Percentiles rank a stretch among this genome's conserved stretches.
These are phyloP conservation scores for Aspergillus jensenii DNA, from an alignment of 2,329 filamentous ascomycete species.

Conservation along the genomic window DNA sequence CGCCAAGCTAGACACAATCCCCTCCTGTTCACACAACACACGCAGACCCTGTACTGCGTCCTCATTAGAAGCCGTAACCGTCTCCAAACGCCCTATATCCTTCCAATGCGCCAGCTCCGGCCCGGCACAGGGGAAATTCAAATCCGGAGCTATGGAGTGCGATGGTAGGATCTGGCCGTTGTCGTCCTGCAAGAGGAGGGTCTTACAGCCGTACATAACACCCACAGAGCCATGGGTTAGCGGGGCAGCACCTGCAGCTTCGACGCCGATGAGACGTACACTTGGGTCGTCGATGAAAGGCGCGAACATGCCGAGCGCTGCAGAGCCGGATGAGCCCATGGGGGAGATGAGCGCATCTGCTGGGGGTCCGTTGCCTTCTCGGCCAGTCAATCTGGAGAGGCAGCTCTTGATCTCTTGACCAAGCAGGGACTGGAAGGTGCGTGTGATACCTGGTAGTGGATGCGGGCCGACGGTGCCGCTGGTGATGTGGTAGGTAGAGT, in stretches of 20 bases:
- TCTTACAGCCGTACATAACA: slow-evolving; percentile 91
- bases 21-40: slow-evolving; percentile 80
- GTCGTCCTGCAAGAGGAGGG: slow-evolving; percentile 86
- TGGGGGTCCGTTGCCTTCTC: slow-evolving; percentile 62
- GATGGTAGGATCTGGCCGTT: slow-evolving; percentile 89
- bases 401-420: slow-evolving; percentile 88
- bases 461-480: slow-evolving; percentile 94
- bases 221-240: slow-evolving; percentile 80
- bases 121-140: slow-evolving; percentile 94
- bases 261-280: slow-evolving; percentile 86
- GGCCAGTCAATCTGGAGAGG: slow-evolving; percentile 72
- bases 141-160: slow-evolving; percentile 87
- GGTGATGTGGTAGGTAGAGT: slow-evolving; percentile 94
- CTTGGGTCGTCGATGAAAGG: slow-evolving; percentile 78
- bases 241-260: slow-evolving; percentile 87
- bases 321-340: slow-evolving; percentile 81
- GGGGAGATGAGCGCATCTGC: slow-evolving; percentile 89
- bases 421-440: slow-evolving; percentile 95
- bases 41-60: slow-evolving; percentile 84
- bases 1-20: slow-evolving; percentile 93
- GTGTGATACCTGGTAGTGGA: slow-evolving; percentile 94
- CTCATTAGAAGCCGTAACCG: slow-evolving; percentile 82
- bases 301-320: slow-evolving; percentile 95
- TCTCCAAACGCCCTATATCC: slow-evolving; percentile 77
- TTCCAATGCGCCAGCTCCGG: slow-evolving; percentile 91